Conservation (phyloP, 108 stramenopile genomes). For the Aurantiochytrium sp. region DNA sequence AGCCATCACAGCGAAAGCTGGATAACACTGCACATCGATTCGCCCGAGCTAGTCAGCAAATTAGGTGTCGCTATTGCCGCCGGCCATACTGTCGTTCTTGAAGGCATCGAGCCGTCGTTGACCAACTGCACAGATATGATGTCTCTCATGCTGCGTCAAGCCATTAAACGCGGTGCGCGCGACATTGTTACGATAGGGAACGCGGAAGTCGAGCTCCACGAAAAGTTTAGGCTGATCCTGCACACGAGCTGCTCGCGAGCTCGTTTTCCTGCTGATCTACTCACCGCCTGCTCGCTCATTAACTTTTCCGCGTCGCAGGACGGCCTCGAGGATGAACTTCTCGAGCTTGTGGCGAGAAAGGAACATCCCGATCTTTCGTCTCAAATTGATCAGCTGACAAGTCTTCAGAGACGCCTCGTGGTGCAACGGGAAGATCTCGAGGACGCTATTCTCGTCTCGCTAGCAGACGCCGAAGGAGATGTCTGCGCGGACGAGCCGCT, state of each 20-base stretch:
- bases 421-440: constrained; percentile 76
- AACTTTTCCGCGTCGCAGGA: constrained; percentile 69
- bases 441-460: constrained; percentile 61
- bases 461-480: constrained; percentile 68
- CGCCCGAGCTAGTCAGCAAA: constrained; percentile 58
- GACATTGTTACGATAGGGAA: constrained; percentile 64
- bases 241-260: constrained; percentile 70
- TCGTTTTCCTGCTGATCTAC: constrained; percentile 73
- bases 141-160: constrained; percentile 66
- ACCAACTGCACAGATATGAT: constrained; percentile 54
- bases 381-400: constrained; percentile 52
- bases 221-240: constrained; percentile 66
- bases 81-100: constrained; percentile 61
- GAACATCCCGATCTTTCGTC: constrained; percentile 64
- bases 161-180: constrained; percentile 60
- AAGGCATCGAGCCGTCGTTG: constrained; percentile 64
- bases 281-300: constrained; percentile 66
- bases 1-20: constrained; percentile 33
- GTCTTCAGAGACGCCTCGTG: constrained; percentile 68
- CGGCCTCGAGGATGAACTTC: constrained; percentile 69
- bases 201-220: constrained; percentile 68
- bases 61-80: constrained; percentile 59
- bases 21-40: constrained; percentile 59
- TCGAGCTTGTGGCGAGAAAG: constrained; percentile 62
- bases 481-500: constrained; percentile 62